Evolutionary conservation across 352 stramenopile genomes (phyloP).

Genomic region (Peronospora belbahrii): DNA sequence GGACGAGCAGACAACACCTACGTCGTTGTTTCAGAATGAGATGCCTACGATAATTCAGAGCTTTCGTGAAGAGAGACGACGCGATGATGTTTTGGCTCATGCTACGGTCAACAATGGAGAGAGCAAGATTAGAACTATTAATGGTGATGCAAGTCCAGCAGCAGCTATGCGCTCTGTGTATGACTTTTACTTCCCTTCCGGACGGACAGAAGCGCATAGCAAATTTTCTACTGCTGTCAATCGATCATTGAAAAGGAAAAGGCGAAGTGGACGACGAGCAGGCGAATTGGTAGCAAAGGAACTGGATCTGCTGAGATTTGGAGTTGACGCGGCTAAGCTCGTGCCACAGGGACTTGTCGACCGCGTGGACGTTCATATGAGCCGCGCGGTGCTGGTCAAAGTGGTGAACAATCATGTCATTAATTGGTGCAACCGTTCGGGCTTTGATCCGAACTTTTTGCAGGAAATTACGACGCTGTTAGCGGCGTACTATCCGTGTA

Average conservation of each 20-base stretch:
- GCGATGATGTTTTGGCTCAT: not conserved
- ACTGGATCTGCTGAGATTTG: constrained; percentile 55
- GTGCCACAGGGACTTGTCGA: constrained; percentile 80
- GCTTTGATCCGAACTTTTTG: constrained; percentile 62
- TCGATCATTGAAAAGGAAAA: constrained; percentile 44
- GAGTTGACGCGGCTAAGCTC: constrained; percentile 66
- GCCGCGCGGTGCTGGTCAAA: constrained; percentile 32
- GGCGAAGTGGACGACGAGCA: constrained; percentile 17
- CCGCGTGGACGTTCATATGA: constrained; percentile 63
- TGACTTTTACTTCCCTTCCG: constrained; percentile 50
- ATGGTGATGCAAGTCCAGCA: constrained; percentile 20
- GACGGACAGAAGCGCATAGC: constrained; percentile 5
- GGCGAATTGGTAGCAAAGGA: constrained; percentile 16
- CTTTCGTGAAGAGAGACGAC: constrained; percentile 35
- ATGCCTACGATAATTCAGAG: constrained; percentile 46
- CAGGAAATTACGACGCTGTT: constrained; percentile 63
- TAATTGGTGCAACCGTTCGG: constrained; percentile 60
- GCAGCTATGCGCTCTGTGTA: constrained; percentile 31
- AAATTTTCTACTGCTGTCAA: constrained; percentile 1
- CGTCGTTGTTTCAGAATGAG: constrained; percentile 47
- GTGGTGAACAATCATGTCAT: constrained; percentile 59
- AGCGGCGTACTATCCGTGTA: constrained; percentile 76
- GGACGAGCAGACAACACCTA: constrained; percentile 3
- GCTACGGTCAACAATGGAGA: constrained; percentile 8
- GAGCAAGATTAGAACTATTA: constrained; percentile 12